Conservation (phyloP, 768 basidiomycete genomes). For the Rubroboletus pulcherrimus region DNA sequence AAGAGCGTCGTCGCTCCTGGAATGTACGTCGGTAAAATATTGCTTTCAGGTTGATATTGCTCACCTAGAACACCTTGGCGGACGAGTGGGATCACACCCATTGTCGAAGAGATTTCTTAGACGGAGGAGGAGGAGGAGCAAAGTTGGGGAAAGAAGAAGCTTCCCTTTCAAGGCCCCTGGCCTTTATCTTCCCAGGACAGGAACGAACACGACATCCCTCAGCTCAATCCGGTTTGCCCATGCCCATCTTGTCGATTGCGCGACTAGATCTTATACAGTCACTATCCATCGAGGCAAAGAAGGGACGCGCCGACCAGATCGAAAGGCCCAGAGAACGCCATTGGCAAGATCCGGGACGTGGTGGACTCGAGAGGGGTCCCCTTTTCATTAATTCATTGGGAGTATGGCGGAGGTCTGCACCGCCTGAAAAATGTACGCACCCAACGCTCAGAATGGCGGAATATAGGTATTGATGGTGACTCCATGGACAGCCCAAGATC, state of each 20-base stretch:
- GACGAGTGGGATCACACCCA: constrained; percentile 11
- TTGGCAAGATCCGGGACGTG: not conserved
- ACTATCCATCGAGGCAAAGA: not conserved
- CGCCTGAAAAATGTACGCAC: not conserved
- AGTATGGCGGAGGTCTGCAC: not conserved
- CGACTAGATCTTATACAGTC: not conserved
- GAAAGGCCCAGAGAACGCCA: not conserved
- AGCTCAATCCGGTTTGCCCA: not conserved
- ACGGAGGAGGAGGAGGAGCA: not conserved
- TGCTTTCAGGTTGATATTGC: not conserved
- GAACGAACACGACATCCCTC: not conserved
- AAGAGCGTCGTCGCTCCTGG: constrained; percentile 21
- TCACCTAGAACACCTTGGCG: constrained; percentile 25
- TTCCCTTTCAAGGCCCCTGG: not conserved
- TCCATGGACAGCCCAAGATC: not conserved
- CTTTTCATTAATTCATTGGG: not conserved
- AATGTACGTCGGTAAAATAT: not conserved
- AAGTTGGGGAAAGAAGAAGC: not conserved
- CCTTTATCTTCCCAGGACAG: constrained; percentile 12
- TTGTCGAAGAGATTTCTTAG: not conserved
- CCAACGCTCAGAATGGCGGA: not conserved
- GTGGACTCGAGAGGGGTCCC: not conserved
- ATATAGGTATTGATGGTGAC: not conserved
- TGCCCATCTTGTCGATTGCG: not conserved
- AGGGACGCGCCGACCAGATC: not conserved